Evolutionary conservation across 495 filamentous ascomycete genomes (phyloP).

Genomic region (Talaromyces stipitatus): DNA sequence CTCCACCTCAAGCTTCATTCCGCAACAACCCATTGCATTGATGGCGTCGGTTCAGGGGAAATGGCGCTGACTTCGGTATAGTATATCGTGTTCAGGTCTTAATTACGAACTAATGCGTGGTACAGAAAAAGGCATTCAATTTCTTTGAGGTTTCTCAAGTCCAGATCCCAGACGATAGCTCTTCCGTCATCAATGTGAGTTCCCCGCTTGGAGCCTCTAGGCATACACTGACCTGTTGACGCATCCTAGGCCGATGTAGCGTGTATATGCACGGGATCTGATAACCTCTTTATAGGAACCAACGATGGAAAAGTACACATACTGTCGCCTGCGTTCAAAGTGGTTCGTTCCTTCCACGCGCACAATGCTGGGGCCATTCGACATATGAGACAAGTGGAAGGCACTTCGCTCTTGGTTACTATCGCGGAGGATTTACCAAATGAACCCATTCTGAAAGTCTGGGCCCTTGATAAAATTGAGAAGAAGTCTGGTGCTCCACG

Average conservation of each 20-base stretch:
- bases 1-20: background rate
- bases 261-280: slow-evolving; percentile 75
- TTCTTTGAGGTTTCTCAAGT: slow-evolving; percentile 94
- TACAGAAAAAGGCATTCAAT: slow-evolving; percentile 96
- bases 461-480: slow-evolving; percentile 89
- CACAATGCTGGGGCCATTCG: slow-evolving; percentile 73
- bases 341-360: slow-evolving; percentile 77
- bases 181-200: slow-evolving; percentile 53
- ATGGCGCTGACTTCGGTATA: slow-evolving; percentile 45
- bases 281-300: slow-evolving; percentile 83
- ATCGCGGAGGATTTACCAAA: slow-evolving; percentile 79
- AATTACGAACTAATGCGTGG: background rate
- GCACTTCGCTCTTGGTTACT: slow-evolving; percentile 79
- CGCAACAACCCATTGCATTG: background rate
- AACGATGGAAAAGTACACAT: slow-evolving; percentile 79
- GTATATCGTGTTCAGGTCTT: background rate
- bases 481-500: slow-evolving; percentile 86
- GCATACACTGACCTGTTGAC: background rate
- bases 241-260: slow-evolving; percentile 50
- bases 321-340: slow-evolving; percentile 77
- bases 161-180: slow-evolving; percentile 66
- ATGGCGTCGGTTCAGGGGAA: slow-evolving; percentile 28
- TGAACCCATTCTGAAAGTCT: slow-evolving; percentile 87
- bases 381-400: slow-evolving; percentile 91
- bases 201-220: slow-evolving; percentile 22